Evolutionary conservation across 1,284 basidiomycete genomes (phyloP).

Genomic region (Tausonia pullulans): DNA sequence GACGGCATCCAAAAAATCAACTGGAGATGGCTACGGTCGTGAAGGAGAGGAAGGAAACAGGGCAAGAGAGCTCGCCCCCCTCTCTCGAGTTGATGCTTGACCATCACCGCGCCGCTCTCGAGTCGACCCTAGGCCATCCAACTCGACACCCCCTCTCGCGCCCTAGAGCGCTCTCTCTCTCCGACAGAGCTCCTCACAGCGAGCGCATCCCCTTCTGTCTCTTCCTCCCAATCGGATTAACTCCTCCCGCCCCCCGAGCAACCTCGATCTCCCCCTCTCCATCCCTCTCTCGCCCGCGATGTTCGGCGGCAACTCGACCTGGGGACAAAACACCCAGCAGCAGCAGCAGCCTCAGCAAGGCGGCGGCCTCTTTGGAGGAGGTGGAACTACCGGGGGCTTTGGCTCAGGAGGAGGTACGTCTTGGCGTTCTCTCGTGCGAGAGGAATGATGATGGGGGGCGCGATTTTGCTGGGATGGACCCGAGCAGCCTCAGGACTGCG

Average conservation of each 20-base stretch:
- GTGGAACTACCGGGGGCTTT: background rate
- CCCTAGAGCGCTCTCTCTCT: background rate
- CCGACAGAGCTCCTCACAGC: no score
- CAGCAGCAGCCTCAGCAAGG: constrained; percentile 23
- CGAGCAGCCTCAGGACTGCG: no score
- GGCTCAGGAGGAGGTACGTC: constrained; percentile 7
- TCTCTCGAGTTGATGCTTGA: no score
- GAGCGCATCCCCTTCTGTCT: no score
- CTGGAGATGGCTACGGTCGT: background rate
- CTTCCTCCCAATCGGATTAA: no score
- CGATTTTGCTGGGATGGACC: no score
- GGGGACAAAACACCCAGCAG: constrained; percentile 33
- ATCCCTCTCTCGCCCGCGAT: background rate
- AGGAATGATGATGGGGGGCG: no score
- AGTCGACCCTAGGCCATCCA: background rate
- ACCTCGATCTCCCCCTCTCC: background rate
- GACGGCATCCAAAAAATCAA: no score
- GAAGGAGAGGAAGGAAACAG: background rate
- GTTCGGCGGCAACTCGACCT: constrained; percentile 27
- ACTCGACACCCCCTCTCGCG: background rate
- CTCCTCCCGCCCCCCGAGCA: no score
- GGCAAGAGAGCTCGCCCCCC: no score
- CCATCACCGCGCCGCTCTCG: no score
- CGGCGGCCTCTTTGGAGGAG: constrained; percentile 9
- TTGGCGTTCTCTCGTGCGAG: no score